Conservation (phyloP, 176 grass and related monocot species). For the Poa annua region DNA sequence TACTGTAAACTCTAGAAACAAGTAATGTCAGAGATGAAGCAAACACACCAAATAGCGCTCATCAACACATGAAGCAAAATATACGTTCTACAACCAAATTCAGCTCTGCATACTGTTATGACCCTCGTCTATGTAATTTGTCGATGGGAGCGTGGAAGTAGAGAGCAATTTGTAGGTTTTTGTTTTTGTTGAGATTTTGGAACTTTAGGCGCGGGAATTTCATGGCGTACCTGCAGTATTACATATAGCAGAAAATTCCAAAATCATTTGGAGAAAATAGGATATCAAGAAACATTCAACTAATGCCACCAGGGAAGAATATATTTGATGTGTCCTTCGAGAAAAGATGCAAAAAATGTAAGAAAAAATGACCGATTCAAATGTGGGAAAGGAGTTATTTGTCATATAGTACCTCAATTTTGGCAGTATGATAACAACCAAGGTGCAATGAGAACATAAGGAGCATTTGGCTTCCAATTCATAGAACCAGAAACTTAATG, state of each 20-base stretch:
- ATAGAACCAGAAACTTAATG: too few species aligned
- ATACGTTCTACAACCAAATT: too few species aligned
- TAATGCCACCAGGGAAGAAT: neutral
- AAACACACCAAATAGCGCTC: too few species aligned
- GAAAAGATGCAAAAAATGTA: neutral
- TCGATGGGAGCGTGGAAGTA: too few species aligned
- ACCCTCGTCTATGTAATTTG: too few species aligned
- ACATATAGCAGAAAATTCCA: neutral
- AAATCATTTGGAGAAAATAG: slow-evolving; percentile 5
- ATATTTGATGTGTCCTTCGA: neutral
- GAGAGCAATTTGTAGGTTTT: too few species aligned
- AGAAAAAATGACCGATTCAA: neutral
- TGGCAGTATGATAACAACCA: slow-evolving; percentile 12
- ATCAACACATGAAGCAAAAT: too few species aligned
- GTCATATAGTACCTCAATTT: slow-evolving; percentile 34
- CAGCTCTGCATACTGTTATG: too few species aligned
- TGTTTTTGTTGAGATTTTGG: too few species aligned
- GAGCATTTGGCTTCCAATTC: slow-evolving; percentile 19
- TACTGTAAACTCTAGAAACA: too few species aligned
- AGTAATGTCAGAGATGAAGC: too few species aligned
- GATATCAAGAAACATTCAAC: neutral
- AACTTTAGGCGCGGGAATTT: too few species aligned
- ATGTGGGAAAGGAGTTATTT: neutral
- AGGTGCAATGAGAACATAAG: slow-evolving; percentile 23
- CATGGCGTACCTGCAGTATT: slow-evolving; percentile 56